Evolutionary conservation across 495 filamentous ascomycete species (phyloP), one percentile per base, ranked within the genome.

Genomic region (Clohesyomyces aquaticus): DNA sequence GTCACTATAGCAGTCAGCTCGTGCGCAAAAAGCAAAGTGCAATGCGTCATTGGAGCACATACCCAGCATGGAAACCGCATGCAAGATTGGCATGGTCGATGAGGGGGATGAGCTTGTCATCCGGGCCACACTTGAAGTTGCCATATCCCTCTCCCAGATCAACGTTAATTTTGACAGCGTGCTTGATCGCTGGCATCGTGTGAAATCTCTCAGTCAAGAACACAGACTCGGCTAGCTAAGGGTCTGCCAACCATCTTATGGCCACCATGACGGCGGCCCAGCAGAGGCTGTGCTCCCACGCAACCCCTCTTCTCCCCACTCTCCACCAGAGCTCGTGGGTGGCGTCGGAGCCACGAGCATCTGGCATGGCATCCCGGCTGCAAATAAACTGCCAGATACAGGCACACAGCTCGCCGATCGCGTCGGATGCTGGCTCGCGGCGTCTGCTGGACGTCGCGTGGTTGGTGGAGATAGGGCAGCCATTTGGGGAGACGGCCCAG

Each of bases 71-170:
- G 67, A 86, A 85, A 4, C 83, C 85, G 66, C 85, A 87, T 2
- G 85, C 85, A 10, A 87, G 67, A 63, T 88, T 87, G n/a, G 85
- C 85, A 59, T 81, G 77, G 60, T 86, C 83, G 62, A 87, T 81
- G 50, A 81, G 64, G 22, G 80, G 80, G 28, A 87, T 80, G 16
- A 87, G 76, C 29, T 86, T 82, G 16, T 80, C 78, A 56, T 87
- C 85, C 6, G 84, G 83, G 32, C 51, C 61, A 55, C 73, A 78
- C 48, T 65, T 69, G 72, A 72, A 82, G 63, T 81, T 81, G 28
- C 78, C 80, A 59, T 76, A 65, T 10, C 69, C 79, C 70, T 82
- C 80, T 10, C 78, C 80, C 32, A 82, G 69, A 59, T 82, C 82
- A 45, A 77, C 74, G 53, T 85, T 84, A 63, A 85, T 79, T 29